phyloP scores from a whole-genome alignment of 768 basidiomycete species.

The Suillus hirtellus region DNA sequence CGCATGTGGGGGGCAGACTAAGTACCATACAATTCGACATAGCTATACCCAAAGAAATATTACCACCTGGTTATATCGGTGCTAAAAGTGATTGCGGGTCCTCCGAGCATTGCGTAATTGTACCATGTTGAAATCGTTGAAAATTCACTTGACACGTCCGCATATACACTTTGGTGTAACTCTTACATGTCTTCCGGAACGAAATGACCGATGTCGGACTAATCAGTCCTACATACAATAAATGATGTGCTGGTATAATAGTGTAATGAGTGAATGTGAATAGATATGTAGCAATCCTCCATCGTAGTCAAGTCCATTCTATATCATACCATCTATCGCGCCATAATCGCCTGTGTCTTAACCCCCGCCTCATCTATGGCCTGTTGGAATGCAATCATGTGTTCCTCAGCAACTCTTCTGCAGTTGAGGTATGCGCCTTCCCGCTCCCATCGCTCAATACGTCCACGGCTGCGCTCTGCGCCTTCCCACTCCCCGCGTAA shows the following conservation, averaged over 20 bases:
- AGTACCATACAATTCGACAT: no score
- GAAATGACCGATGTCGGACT: neutral
- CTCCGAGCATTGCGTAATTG: no score
- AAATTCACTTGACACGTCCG: no score
- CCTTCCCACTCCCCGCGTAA: constrained; percentile 85
- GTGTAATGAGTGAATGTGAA: constrained; percentile 1
- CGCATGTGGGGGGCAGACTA: no score
- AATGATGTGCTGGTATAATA: constrained; percentile 1
- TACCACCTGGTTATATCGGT: no score
- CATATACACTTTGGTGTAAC: no score
- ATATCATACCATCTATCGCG: constrained; percentile 45
- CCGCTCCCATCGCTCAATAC: constrained; percentile 81
- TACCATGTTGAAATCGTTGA: no score
- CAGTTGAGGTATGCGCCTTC: constrained; percentile 43
- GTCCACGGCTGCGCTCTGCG: constrained; percentile 74
- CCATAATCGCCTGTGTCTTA: constrained; percentile 84
- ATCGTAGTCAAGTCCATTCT: neutral
- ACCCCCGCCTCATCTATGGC: constrained; percentile 70
- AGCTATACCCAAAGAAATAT: no score
- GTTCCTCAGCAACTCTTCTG: constrained; percentile 65
- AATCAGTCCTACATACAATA: constrained; percentile 1
- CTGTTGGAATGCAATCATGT: constrained; percentile 71
- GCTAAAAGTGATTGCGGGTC: no score
- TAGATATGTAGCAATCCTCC: constrained; percentile 5
- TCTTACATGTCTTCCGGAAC: neutral